Evolutionary conservation across 208 protist species (phyloP), one percentile per base, ranked within the genome.

Genomic region (Polymyxa betae): DNA sequence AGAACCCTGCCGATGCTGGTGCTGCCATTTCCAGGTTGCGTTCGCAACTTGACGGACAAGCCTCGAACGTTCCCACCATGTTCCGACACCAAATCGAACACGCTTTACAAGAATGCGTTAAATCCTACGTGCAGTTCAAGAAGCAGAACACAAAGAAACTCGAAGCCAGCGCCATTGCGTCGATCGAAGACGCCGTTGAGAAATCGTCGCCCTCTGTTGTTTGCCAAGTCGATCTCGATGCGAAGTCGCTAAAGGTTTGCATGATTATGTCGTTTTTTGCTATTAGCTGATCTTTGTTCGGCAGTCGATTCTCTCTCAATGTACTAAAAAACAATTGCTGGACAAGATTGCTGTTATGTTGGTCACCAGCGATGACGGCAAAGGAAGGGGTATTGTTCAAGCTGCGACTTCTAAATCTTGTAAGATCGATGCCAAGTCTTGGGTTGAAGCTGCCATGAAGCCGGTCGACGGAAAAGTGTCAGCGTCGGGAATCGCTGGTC

Each of bases 191-290:
- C 16, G 72, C 72, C 16, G 5, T n/a, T 16, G 72, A 5, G n/a
- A 35, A 43, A 5, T 40, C 5, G 16, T 5, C 5, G 16, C 16
- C 16, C 5, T 82, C 35, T n/a, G 35, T 82, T 43, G 72, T 82
- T 45, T n/a, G 35, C n/a, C 72, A 43, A 40, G 72, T 82, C 72
- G 72, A 82, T 43, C 5, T 82, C 40, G 72, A 82, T 82, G 16
- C n/a, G 72, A 82, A 82, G 72, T 82, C 72, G n/a, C 35, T 82
- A n/a, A 82, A 82, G 72, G 72, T 82, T 82, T n/a, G 72, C n/a
- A 20, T 82, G 5, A 5, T 43, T 5, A n/a, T 82, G 5, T n/a
- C n/a, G 72, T 82, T 40, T 35, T 43, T 5, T 82, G 16, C n/a
- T 82, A 12, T 16, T 5, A 43, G 5, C n/a, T 5, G 5, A 82